Base-by-base conservation (phyloP, 2,329 filamentous ascomycete species). In the Paracoccidioides lutzii region DNA sequence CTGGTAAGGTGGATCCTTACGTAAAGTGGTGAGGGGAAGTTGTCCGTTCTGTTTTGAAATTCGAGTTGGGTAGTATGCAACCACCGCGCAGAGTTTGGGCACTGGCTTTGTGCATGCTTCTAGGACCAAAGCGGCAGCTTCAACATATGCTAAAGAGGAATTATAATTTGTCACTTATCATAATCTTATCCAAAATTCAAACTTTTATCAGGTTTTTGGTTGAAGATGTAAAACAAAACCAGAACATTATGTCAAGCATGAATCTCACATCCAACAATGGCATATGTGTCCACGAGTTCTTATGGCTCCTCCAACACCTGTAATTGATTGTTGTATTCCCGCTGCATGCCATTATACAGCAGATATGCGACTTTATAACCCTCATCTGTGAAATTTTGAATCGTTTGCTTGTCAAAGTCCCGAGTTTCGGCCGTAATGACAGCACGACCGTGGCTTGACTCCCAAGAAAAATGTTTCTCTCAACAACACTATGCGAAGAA, bases 11-110 rank as follows among this genome's bases (percentile, higher is more conserved):
- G 82, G 0, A 83, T 77, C 5, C 81, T 66, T 1, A 84, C 75
- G 28, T 72, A 71, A 3, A 77, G 59, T 14, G 40, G 63, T 48
- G 64, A 63, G 14, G 73, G 66, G 59, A 71, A 71, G 33, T 60
- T 59, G 12, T 63, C 63, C 46, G 68, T 65, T 0, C 22, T 75
- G 74, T 42, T 76, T 72, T 0, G 82, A 81, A 54, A 84, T 79
- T 12, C 73, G 69, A 43, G 76, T 73, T 0, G 82, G 82, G 60
- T 85, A 85, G 71, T 84, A 85, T 15, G 81, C 81, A 30, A 84
- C 71, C 2, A 85, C 71, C 0, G 79, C 80, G 58, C 76, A 78
- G 10, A 85, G 75, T 5, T 69, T 79, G 77, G 40, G 80, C 76
- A 74, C 76, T 2, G 80, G 77, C 60, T 80, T 79, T 32, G 75